These are phyloP conservation scores for Boletus sp. DNA, from an alignment of 768 basidiomycete species.

Conservation along the genomic window DNA sequence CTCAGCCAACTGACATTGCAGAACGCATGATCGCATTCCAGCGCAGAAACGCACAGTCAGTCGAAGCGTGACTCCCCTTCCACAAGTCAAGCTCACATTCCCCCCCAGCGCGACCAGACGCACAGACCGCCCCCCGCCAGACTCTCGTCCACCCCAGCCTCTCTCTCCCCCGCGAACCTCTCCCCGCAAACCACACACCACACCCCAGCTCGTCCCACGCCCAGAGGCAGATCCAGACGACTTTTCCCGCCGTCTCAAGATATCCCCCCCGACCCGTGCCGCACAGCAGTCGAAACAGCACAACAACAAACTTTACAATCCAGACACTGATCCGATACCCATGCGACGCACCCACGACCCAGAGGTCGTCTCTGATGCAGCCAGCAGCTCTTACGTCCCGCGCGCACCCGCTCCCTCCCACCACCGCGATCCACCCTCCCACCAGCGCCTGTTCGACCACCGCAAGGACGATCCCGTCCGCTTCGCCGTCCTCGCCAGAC, in stretches of 20 bases:
- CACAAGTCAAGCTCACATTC: conserved; percentile 3
- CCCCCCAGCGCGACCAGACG: conserved; percentile 43
- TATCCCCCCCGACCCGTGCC: conserved; percentile 51
- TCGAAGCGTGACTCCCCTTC: conserved; percentile 12
- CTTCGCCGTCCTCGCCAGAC: conserved; percentile 66
- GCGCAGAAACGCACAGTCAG: conserved; percentile 60
- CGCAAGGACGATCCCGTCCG: conserved; percentile 88
- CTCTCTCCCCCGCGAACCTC: conserved; percentile 26
- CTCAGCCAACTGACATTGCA: conserved; percentile 49
- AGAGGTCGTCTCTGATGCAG: conserved; percentile 60
- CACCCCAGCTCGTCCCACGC: conserved; percentile 27
- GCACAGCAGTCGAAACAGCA: conserved; percentile 35
- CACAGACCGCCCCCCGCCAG: conserved; percentile 40
- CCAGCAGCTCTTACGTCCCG: conserved; percentile 47
- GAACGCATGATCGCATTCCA: conserved; percentile 68
- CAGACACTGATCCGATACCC: conserved; percentile 65
- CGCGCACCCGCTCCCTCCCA: conserved; percentile 32
- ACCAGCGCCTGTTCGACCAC: conserved; percentile 79
- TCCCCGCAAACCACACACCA: conserved; percentile 37
- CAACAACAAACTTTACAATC: conserved; percentile 64
- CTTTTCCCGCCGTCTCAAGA: conserved; percentile 69
- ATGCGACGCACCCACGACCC: conserved; percentile 62
- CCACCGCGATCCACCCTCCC: conserved; percentile 33
- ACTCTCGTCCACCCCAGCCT: conserved; percentile 16
- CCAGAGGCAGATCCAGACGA: conserved; percentile 65